Evolutionary conservation across 169 alveolate species (phyloP).

Genomic region (Eimeria mitis): DNA sequence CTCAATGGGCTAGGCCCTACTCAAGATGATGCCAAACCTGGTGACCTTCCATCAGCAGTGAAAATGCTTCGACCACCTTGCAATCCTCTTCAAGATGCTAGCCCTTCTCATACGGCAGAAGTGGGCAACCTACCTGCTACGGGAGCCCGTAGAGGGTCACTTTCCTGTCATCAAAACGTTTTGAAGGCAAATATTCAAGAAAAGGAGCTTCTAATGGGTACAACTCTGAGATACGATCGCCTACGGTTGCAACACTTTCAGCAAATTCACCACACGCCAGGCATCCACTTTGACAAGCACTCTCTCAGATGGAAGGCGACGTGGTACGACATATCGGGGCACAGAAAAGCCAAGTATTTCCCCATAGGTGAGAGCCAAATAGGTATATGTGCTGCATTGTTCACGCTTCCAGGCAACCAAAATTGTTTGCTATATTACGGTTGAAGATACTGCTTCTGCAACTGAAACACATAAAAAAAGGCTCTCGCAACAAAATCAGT

Average conservation of each 20-base stretch:
- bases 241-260: conserved; percentile 17
- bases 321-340: conserved; percentile 81
- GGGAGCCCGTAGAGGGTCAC: background rate
- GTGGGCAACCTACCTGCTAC: background rate
- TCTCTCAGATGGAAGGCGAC: conserved; percentile 83
- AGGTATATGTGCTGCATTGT: background rate
- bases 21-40: background rate
- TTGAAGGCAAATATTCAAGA: background rate
- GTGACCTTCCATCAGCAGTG: background rate
- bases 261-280: conserved; percentile 71
- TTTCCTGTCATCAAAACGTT: background rate
- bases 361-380: conserved; percentile 72
- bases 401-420: background rate
- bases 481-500: too few relatives aligned
- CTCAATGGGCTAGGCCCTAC: background rate
- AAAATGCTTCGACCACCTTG: background rate
- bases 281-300: conserved; percentile 81
- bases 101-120: background rate
- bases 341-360: conserved; percentile 81
- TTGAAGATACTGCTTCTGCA: background rate
- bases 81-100: background rate
- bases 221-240: conserved; percentile 10
- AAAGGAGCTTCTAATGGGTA: background rate
- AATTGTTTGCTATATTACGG: background rate
- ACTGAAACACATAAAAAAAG: background rate